Base-by-base conservation (phyloP, 257 asterid species). In the Pogostemon cablin region DNA sequence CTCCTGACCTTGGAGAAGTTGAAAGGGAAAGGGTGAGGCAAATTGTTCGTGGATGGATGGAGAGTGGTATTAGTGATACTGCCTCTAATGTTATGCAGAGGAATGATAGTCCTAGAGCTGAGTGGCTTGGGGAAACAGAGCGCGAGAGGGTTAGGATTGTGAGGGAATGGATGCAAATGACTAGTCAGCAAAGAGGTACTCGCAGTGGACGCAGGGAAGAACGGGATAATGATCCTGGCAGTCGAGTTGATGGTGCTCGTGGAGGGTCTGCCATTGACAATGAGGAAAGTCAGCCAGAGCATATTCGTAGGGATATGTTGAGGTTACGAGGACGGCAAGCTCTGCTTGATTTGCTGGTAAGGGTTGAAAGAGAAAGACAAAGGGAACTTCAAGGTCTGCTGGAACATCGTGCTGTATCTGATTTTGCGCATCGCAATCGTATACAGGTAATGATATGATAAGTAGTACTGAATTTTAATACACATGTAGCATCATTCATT, bases 1-100 rank as follows among this genome's bases (percentile, higher is more conserved):
- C 97, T 78, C 96, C 95, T n/a, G 96, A 87, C 74, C 79, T 84
- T 55, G 93, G 96, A 55, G 97, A 91, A 12, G 90, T 86, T 69
- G 97, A 91, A 78, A 81, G 97, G 85, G 98, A 91, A 72, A 82
- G 99, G 69, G 99, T 93, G 67, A 85, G 98, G 83, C 96, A 87
- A 57, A 91, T 93, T 83, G 99, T 83, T 68, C 96, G 95, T 75
- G 97, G 97, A 65, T 91, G 97, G 98, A 86, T 91, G 96, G 98
- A 89, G 84, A 93, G 84, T 82, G 98, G 96, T 69, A 80, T 89
- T 44, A 69, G 82, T 65, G 96, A 85, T 41, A 79, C 73, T 71
- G 74, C 96, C 38, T 77, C 97, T 74, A 86, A 77, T 80, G 87
- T 80, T 69, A 63, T 82, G 74, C 95, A 82, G 80, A 77, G 93